Base-by-base conservation (phyloP, 257 asterid genomes). In the Verbascum thapsus region DNA sequence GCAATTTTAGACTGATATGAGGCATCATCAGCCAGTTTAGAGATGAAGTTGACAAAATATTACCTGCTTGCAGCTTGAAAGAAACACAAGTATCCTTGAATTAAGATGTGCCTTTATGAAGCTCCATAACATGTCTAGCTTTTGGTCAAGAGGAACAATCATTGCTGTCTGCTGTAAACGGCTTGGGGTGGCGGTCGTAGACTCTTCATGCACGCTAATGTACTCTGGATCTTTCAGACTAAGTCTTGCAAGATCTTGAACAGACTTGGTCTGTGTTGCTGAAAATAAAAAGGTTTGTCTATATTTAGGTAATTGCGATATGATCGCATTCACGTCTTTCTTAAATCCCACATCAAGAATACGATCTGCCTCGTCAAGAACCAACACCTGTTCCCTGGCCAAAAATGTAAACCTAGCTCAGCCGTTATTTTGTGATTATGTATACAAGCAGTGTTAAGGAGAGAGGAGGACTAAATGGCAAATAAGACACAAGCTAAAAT, bases 341-440 rank as follows among this genome's bases (percentile, higher is more conserved):
- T 86, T 94, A 69, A 94, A 94, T 57, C 87, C 94, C 47, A 75
- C 78, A 64, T 90, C 99, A 72, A 94, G 99, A 80, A 90, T 83
- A 38, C 99, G 95, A 71, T 94, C 99, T 63, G 98, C 99, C 83
- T 94, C 99, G 20, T 94, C 99, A 54, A 94, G 95, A 69, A 94
- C 94, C 62, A 94, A 79, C 60, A 94, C 80, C 99, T 90, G 95
- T 81, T 84, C 51, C 68, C 67, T 54, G 68, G 53, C 87, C 82
- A 78, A 68, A 63, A 83, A 81, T 57, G 40, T 63, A 63, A 53
- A 74, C 70, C 67, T 61, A 75, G 69, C 55, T 80, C 69, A 76
- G 74, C 52, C 48, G 74, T 43, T 58, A 67, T 39, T 22, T 16
- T 58, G 41, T n/a, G n/a, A 10, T 48, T 42, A 6, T 11, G 8